Percentiles rank a stretch among this genome's conserved stretches.
These are phyloP conservation scores for Meyerozyma smithsonii DNA, from an alignment of 1,139 yeast species.

Conservation along the genomic window DNA sequence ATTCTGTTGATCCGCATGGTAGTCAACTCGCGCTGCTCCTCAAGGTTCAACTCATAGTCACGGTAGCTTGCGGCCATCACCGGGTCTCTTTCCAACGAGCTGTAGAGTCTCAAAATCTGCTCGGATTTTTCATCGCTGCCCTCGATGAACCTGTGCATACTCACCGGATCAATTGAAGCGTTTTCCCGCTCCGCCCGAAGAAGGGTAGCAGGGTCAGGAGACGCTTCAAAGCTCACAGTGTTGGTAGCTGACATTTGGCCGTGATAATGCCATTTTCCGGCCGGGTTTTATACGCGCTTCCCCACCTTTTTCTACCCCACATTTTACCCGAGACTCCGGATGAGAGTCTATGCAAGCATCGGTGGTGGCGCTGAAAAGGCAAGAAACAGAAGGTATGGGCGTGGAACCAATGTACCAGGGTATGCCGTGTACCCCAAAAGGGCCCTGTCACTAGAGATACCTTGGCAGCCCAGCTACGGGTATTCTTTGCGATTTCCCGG, in stretches of 20 bases:
- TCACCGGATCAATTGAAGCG: slow-evolving; percentile 33
- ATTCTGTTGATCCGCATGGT: slow-evolving; percentile 12
- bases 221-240: slow-evolving; percentile 6
- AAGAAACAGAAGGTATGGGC: too few relatives aligned
- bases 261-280: background rate
- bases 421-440: too few relatives aligned
- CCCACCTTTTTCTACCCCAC: slow-evolving; percentile 3
- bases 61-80: slow-evolving; percentile 11
- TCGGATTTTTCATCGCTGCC: slow-evolving; percentile 29
- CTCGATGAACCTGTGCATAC: slow-evolving; percentile 46
- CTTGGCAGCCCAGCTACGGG: too few relatives aligned
- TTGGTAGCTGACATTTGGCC: background rate
- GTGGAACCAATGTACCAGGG: too few relatives aligned
- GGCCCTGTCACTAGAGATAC: too few relatives aligned
- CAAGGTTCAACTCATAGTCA: slow-evolving; percentile 13
- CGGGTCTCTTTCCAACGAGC: slow-evolving; percentile 14
- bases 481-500: too few relatives aligned
- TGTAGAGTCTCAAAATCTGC: slow-evolving; percentile 12
- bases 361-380: too few relatives aligned
- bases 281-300: background rate
- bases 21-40: slow-evolving; percentile 13
- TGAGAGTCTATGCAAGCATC: background rate
- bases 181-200: slow-evolving; percentile 31
- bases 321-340: background rate
- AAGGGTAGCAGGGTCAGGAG: slow-evolving; percentile 34